Conservation (phyloP, 768 basidiomycete genomes). For the Gloeopeniophorella convolvens region DNA sequence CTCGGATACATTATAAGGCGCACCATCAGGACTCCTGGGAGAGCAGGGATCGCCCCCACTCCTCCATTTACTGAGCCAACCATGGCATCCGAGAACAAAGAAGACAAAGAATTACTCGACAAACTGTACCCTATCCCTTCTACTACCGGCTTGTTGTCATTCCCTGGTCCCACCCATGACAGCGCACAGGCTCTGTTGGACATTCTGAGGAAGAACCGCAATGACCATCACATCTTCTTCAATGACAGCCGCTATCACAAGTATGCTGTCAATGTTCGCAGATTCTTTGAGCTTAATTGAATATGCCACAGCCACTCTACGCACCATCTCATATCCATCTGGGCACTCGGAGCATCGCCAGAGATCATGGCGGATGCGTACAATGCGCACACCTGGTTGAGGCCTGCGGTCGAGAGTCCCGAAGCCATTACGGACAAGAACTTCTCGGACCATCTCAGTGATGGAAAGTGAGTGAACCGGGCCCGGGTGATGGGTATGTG, state of each 20-base stretch:
- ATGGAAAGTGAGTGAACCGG: slow-evolving; percentile 39
- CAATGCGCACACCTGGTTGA: slow-evolving; percentile 31
- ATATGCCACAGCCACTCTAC: slow-evolving; percentile 53
- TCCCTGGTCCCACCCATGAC: too few species aligned
- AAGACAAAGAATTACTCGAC: too few species aligned
- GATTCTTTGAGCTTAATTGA: too few species aligned
- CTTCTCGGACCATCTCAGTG: slow-evolving; percentile 48
- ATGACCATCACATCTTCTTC: not conserved
- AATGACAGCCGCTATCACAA: slow-evolving; percentile 1
- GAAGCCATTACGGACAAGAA: slow-evolving; percentile 39
- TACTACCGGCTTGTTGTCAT: too few species aligned
- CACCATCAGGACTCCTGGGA: too few species aligned
- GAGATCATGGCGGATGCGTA: slow-evolving; percentile 37
- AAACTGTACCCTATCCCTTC: too few species aligned
- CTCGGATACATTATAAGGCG: too few species aligned
- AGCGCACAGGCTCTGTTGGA: slow-evolving; percentile 2
- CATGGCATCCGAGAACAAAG: too few species aligned
- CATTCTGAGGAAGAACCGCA: not conserved
- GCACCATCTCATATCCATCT: slow-evolving; percentile 53
- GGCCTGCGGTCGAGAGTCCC: slow-evolving; percentile 37
- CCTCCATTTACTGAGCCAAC: too few species aligned
- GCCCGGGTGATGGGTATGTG: too few species aligned
- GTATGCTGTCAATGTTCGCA: too few species aligned
- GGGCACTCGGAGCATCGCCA: slow-evolving; percentile 48
- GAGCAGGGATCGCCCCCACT: too few species aligned